Conservation (phyloP, 2,329 filamentous ascomycete species). For the Hypoxylon sp. region DNA sequence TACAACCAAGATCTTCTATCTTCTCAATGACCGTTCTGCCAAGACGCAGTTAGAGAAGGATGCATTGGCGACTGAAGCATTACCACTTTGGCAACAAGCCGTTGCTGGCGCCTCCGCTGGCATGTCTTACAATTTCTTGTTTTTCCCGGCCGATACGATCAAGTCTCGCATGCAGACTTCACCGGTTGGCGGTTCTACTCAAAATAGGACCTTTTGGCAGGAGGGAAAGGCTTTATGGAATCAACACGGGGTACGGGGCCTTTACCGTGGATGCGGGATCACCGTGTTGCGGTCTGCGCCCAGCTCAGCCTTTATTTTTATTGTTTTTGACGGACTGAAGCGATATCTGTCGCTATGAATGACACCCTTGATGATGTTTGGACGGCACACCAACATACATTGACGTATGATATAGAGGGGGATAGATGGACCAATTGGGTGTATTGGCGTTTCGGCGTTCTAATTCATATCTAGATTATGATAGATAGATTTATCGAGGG, state of each 20-base stretch:
- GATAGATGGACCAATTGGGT: constrained; percentile 13
- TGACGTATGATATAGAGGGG: constrained; percentile 24
- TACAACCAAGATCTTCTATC: constrained; percentile 76
- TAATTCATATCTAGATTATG: constrained; percentile 22
- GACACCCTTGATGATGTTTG: constrained; percentile 49
- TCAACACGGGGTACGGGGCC: constrained; percentile 82
- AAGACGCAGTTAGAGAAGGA: constrained; percentile 57
- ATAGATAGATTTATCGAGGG: constrained; percentile 23
- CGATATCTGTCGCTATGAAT: constrained; percentile 67
- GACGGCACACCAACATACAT: constrained; percentile 40
- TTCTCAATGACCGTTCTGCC: constrained; percentile 61
- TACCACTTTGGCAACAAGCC: constrained; percentile 90
- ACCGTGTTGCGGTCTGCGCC: constrained; percentile 89
- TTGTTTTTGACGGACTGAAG: constrained; percentile 90
- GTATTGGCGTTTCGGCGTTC: constrained; percentile 37
- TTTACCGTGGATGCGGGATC: constrained; percentile 96
- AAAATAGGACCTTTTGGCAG: constrained; percentile 75
- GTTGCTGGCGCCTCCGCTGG: constrained; percentile 88
- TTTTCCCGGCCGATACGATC: constrained; percentile 97
- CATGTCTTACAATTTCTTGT: constrained; percentile 95
- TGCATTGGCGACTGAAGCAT: constrained; percentile 60
- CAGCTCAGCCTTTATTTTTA: constrained; percentile 98
- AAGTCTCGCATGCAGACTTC: constrained; percentile 97
- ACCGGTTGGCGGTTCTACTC: constrained; percentile 69
- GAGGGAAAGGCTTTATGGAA: constrained; percentile 83